Percentiles rank a stretch among this genome's conserved stretches.
These are phyloP conservation scores for Wallacemonas sp. DNA, from an alignment of 208 protist genomes.

Conservation along the genomic window DNA sequence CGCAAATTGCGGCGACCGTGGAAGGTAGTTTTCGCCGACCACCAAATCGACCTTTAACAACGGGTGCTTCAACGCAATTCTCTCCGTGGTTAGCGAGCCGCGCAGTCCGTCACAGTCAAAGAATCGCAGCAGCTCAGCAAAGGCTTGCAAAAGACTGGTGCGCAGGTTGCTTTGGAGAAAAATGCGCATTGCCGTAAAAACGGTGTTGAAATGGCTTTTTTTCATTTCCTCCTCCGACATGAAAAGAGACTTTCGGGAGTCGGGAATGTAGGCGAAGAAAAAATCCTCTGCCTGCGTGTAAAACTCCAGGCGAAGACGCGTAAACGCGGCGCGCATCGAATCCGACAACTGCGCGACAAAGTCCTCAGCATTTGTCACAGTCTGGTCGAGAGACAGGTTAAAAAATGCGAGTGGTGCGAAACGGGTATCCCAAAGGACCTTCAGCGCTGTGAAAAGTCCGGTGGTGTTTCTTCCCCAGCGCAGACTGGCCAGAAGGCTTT, in stretches of 20 bases:
- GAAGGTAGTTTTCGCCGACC: conserved; percentile 52
- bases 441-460: conserved; percentile 61
- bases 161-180: conserved; percentile 74
- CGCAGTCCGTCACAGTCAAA: conserved; percentile 40
- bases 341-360: conserved; percentile 61
- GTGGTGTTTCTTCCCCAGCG: conserved; percentile 52
- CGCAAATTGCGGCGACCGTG: conserved; percentile 61
- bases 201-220: conserved; percentile 43
- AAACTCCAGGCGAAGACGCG: conserved; percentile 83
- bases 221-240: conserved; percentile 43
- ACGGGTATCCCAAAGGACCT: conserved; percentile 54
- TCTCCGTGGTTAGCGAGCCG: conserved; percentile 28
- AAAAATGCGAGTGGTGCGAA: conserved; percentile 65
- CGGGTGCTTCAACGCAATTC: conserved; percentile 36
- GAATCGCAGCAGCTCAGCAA: conserved; percentile 59
- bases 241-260: conserved; percentile 33
- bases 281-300: conserved; percentile 76
- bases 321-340: conserved; percentile 65
- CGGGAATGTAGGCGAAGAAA: conserved; percentile 58
- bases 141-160: conserved; percentile 46
- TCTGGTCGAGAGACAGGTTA: conserved; percentile 34
- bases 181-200: conserved; percentile 73
- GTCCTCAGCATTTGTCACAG: conserved; percentile 40
- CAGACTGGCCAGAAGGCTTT: conserved; percentile 41
- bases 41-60: conserved; percentile 60